Evolutionary conservation across 164 flowering plant genomes (phyloP), one percentile per base, ranked within the genome.

Genomic region (Magnolia officinalis): DNA sequence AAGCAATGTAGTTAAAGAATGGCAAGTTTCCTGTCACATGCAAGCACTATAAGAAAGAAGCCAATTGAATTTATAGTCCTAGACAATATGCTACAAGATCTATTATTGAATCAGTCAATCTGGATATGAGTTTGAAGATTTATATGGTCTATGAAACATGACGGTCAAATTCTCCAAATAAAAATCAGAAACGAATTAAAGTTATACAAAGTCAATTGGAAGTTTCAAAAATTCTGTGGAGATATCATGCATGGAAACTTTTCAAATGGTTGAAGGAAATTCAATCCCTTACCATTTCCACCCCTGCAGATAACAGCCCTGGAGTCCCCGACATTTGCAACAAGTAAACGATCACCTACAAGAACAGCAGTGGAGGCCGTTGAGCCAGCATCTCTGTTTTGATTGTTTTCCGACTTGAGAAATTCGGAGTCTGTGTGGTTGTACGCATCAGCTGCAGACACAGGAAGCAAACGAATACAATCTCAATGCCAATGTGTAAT

Each of bases 361-460:
- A 96, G 94, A 63, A 96, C 87, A n/a, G 99, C 99, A 74, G 99
- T 96, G 69, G 99, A 96, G 76, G 99, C 99, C 72, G 98, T 96
- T 71, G 99, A 96, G 49, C 99, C 99, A 82, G 99, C 99, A 86
- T 96, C 99, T 71, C 94, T 87, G 73, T 90, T 90, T 83, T 93
- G 96, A 83, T 24, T 91, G 74, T 90, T 91, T 76, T 96, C 98
- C 20, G 93, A 87, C 74, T 94, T 92, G 79, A 96, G 88, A 82
- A 95, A 91, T 73, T 94, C 98, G 0, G 97, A 89, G 86, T 96
- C 99, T 3, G 99, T 94, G 52, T 89, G 96, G 52, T 72, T 94
- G 84, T 96, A 96, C 37, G 99, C 95, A 85, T 96, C 97, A 81
- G 95, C 98, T 95, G 90, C 76, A 77, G 37, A 69, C 51, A 70